phyloP scores from a whole-genome alignment of 163 green algal species.

The Volvox carteri region DNA sequence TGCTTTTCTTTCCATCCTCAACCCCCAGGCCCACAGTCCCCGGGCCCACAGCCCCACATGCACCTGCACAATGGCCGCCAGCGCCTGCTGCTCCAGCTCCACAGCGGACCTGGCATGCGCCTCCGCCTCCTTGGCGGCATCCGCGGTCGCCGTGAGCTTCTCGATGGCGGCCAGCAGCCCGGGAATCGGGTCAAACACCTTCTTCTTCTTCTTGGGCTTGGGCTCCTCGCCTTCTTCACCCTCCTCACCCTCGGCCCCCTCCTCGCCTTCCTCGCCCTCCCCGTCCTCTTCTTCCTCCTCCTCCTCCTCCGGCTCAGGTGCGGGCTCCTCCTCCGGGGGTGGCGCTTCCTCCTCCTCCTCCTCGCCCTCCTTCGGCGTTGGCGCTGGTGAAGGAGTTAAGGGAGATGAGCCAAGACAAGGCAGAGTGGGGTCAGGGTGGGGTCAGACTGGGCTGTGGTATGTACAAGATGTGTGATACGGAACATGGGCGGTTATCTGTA shows the following conservation, averaged over 20 bases:
- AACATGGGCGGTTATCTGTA: too few relatives aligned
- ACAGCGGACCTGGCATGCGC: slow-evolving; percentile 42
- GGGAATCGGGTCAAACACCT: slow-evolving; percentile 56
- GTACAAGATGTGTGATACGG: too few relatives aligned
- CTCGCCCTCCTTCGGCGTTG: not conserved
- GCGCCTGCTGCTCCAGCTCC: slow-evolving; percentile 56
- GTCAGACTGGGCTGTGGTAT: too few relatives aligned
- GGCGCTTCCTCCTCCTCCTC: slow-evolving; percentile 51
- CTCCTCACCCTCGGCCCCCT: slow-evolving; percentile 52
- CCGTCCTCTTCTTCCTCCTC: slow-evolving; percentile 53
- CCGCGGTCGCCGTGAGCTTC: slow-evolving; percentile 35
- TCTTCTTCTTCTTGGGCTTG: slow-evolving; percentile 54
- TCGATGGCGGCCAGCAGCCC: slow-evolving; percentile 43
- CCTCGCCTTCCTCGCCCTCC: slow-evolving; percentile 48
- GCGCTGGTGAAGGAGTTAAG: not conserved
- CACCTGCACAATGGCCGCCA: slow-evolving; percentile 61
- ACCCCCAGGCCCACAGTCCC: too few relatives aligned
- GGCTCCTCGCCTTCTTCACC: slow-evolving; percentile 50
- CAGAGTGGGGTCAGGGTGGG: too few relatives aligned
- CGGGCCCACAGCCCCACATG: not conserved
- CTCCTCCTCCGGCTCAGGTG: slow-evolving; percentile 38
- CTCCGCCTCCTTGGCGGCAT: slow-evolving; percentile 38
- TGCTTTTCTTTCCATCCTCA: too few relatives aligned
- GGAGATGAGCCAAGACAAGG: too few relatives aligned
- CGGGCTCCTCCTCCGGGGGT: not conserved